Conservation (phyloP, 768 basidiomycete genomes). For the Mycena sanguinolenta region DNA sequence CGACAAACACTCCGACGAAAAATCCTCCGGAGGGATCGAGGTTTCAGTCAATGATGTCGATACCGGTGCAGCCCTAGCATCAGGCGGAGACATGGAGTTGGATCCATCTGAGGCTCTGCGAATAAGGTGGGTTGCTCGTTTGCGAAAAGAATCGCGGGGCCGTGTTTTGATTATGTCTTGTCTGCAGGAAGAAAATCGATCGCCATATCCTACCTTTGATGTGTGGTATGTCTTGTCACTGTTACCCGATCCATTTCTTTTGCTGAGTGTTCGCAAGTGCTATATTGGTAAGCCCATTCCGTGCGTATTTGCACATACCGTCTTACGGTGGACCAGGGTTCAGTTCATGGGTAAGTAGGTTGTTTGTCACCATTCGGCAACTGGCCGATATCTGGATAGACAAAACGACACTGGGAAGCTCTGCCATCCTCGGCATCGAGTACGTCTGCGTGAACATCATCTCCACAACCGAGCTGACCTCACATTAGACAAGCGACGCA, state of each 20-base stretch:
- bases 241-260: neutral
- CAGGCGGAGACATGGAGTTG: too few relatives aligned
- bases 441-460: slow-evolving; percentile 65
- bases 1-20: too few relatives aligned
- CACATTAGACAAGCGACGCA: slow-evolving; percentile 56
- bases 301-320: too few relatives aligned
- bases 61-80: too few relatives aligned
- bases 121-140: too few relatives aligned
- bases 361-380: neutral
- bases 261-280: too few relatives aligned
- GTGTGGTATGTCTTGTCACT: neutral
- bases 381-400: neutral
- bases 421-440: slow-evolving; percentile 80
- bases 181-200: neutral
- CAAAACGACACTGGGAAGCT: slow-evolving; percentile 76
- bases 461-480: neutral
- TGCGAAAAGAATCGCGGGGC: too few relatives aligned
- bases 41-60: too few relatives aligned
- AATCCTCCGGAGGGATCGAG: too few relatives aligned
- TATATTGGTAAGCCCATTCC: too few relatives aligned
- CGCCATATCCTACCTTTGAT: neutral
- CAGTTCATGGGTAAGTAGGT: neutral
- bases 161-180: too few relatives aligned
- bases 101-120: too few relatives aligned
- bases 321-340: neutral